Evolutionary conservation across 306 rosid genomes (phyloP).

Genomic region (Crataegus laevigata): DNA sequence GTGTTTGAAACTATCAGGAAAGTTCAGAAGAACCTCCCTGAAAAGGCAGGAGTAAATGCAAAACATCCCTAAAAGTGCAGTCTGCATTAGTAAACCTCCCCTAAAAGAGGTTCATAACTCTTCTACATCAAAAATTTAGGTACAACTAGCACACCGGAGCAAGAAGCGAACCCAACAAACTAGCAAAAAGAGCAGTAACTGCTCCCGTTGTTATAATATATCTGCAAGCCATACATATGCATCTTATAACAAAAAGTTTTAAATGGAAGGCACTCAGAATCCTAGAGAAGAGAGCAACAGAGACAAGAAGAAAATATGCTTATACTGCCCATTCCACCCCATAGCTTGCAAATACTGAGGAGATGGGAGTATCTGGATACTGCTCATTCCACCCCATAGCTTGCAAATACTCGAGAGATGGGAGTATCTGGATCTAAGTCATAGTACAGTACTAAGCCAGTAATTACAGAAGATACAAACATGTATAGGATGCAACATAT

Average conservation of each 20-base stretch:
- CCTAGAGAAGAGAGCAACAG: constrained; percentile 1
- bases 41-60: neutral
- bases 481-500: constrained; percentile 58
- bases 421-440: constrained; percentile 65
- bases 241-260: constrained; percentile 7
- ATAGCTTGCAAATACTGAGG: constrained; percentile 50
- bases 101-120: constrained; percentile 8
- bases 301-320: constrained; percentile 25
- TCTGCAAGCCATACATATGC: constrained; percentile 30
- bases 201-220: constrained; percentile 69
- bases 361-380: constrained; percentile 68
- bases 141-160: constrained; percentile 55
- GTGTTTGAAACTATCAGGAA: neutral
- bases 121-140: neutral
- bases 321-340: constrained; percentile 75
- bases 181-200: constrained; percentile 70
- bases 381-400: constrained; percentile 52
- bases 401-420: constrained; percentile 54
- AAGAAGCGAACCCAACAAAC: constrained; percentile 79
- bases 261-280: neutral
- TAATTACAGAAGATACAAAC: constrained; percentile 61
- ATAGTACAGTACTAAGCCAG: constrained; percentile 63
- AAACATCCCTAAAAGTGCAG: neutral
- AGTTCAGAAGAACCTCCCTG: neutral
- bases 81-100: neutral